Percentiles rank a stretch among this genome's conserved stretches.
Conservation (phyloP, 805 yeast species). For the Nakazawaea holstii region DNA sequence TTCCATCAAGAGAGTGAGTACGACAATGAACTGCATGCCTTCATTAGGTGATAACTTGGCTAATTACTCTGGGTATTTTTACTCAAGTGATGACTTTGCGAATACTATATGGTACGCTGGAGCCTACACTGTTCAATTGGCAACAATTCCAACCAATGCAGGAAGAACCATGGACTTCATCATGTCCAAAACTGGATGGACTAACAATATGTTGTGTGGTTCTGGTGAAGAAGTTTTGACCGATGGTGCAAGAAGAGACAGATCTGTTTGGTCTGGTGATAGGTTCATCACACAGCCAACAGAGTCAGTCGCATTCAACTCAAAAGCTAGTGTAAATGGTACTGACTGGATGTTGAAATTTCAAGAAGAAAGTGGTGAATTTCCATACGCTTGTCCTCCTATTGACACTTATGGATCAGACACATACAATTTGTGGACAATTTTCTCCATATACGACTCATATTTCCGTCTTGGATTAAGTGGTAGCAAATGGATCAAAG, state of each 20-base stretch:
- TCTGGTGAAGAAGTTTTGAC: slow-evolving; percentile 13
- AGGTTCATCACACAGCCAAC: slow-evolving; percentile 10
- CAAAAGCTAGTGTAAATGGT: slow-evolving; percentile 23
- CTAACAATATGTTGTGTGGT: slow-evolving; percentile 14
- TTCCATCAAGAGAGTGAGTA: slow-evolving; percentile 4
- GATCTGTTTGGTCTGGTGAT: slow-evolving; percentile 14
- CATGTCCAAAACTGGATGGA: slow-evolving; percentile 36
- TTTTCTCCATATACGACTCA: slow-evolving; percentile 4
- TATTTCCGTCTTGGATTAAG: slow-evolving; percentile 1
- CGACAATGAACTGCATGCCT: slow-evolving; percentile 12
- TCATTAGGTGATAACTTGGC: slow-evolving; percentile 10
- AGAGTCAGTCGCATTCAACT: slow-evolving; percentile 19
- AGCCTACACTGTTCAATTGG: slow-evolving; percentile 28
- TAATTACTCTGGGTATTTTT: slow-evolving; percentile 9
- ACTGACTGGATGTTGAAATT: slow-evolving; percentile 18
- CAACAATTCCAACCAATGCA: slow-evolving; percentile 39
- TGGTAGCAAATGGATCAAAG: slow-evolving; percentile 4
- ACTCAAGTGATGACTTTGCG: slow-evolving; percentile 38
- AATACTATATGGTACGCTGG: slow-evolving; percentile 39
- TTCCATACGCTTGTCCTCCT: slow-evolving; percentile 12
- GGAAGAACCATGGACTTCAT: slow-evolving; percentile 29
- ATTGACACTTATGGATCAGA: slow-evolving; percentile 11
- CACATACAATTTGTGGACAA: slow-evolving; percentile 11
- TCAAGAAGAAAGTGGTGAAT: slow-evolving; percentile 8
- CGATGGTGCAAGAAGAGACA: slow-evolving; percentile 13